A percentile compares a stretch with the other conserved stretches of the same genome.
Evolutionary conservation across 805 yeast genomes (phyloP).

Genomic region (Yamadazyma olivae): DNA sequence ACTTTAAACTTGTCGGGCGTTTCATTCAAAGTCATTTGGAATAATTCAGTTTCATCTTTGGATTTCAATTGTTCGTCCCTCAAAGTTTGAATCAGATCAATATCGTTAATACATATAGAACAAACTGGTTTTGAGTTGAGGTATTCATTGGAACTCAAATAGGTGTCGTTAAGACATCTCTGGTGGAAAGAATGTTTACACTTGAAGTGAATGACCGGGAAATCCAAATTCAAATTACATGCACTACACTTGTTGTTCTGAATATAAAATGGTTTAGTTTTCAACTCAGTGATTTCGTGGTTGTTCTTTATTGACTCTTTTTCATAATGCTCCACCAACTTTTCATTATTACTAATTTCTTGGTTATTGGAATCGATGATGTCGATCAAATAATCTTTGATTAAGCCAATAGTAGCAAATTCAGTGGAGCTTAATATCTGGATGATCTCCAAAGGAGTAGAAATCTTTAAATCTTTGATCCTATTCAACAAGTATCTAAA

Average conservation of each 20-base stretch:
- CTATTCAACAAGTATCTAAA: conserved; percentile 48
- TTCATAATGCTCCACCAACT: conserved; percentile 65
- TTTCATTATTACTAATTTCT: conserved; percentile 67
- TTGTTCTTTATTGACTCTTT: conserved; percentile 59
- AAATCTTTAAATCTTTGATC: conserved; percentile 49
- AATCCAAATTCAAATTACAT: conserved; percentile 64
- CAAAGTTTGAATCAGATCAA: conserved; percentile 61
- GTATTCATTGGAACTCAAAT: conserved; percentile 10
- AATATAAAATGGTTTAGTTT: conserved; percentile 45
- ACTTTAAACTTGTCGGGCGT: conserved; percentile 67
- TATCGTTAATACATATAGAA: conserved; percentile 72
- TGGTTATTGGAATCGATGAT: conserved; percentile 55
- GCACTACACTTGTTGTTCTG: conserved; percentile 64
- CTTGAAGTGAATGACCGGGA: conserved; percentile 79
- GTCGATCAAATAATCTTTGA: conserved; percentile 65
- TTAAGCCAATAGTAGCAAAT: conserved; percentile 65
- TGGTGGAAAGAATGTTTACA: conserved; percentile 88
- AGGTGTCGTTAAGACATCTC: conserved; percentile 61
- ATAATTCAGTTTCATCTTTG: conserved; percentile 60
- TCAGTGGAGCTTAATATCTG: conserved; percentile 53
- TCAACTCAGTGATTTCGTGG: conserved; percentile 49
- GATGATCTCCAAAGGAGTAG: conserved; percentile 77
- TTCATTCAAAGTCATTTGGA: conserved; percentile 53
- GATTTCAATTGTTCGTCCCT: conserved; percentile 58
- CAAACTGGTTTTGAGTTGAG: conserved; percentile 36